A percentile compares a stretch with the other conserved stretches of the same genome.
These are phyloP conservation scores for Ogataea wickerhamii DNA, from an alignment of 805 yeast genomes.

Conservation along the genomic window DNA sequence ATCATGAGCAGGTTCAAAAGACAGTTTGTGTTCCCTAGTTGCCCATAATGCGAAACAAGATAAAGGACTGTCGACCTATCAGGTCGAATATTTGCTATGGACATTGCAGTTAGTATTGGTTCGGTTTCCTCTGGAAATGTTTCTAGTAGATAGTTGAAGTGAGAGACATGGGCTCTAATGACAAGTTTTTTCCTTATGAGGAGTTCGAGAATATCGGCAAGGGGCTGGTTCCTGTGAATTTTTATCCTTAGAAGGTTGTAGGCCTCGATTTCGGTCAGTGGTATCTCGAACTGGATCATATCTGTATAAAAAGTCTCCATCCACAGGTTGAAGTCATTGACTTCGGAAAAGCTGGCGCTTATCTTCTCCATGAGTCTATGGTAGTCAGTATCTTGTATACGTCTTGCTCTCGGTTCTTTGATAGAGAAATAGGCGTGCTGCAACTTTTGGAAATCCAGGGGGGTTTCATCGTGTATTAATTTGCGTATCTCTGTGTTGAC, in stretches of 20 bases:
- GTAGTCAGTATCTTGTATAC: background rate
- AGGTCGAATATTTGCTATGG: slow-evolving; percentile 3
- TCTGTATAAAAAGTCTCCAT: slow-evolving; percentile 9
- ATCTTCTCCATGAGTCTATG: slow-evolving; percentile 1
- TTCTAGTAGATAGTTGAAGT: slow-evolving; percentile 10
- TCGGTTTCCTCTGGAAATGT: background rate
- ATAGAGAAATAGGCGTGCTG: background rate
- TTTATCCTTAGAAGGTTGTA: slow-evolving; percentile 10
- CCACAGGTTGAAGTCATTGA: slow-evolving; percentile 2
- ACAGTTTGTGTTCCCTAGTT: slow-evolving; percentile 3
- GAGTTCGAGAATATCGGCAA: slow-evolving; percentile 4
- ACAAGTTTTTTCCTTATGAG: background rate
- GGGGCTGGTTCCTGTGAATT: background rate
- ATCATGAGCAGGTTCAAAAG: slow-evolving; percentile 8
- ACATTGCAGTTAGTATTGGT: slow-evolving; percentile 8
- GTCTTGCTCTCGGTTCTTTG: background rate
- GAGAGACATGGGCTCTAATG: slow-evolving; percentile 10
- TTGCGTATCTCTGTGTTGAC: background rate
- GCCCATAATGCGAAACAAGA: slow-evolving; percentile 7
- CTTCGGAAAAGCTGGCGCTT: slow-evolving; percentile 1
- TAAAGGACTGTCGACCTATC: slow-evolving; percentile 11
- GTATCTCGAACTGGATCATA: slow-evolving; percentile 1
- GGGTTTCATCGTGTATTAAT: background rate
- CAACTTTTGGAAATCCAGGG: background rate
- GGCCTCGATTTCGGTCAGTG: slow-evolving; percentile 14